phyloP scores from a whole-genome alignment of 2,329 filamentous ascomycete genomes.

The Lizonia empirigonia region DNA sequence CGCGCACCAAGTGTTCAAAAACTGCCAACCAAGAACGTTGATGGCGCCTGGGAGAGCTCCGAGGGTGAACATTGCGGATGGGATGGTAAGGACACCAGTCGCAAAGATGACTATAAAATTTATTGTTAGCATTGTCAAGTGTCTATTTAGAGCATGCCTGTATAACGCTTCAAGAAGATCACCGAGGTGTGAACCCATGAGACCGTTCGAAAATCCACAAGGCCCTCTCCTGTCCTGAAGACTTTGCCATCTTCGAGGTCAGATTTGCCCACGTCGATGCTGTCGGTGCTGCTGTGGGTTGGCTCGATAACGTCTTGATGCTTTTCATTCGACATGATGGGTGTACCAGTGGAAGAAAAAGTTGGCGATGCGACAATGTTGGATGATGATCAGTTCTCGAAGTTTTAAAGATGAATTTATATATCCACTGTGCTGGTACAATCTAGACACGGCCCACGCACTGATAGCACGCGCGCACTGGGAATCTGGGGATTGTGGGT shows the following conservation, averaged over 20 bases:
- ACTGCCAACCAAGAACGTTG: constrained; percentile 55
- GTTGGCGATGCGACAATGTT: not conserved
- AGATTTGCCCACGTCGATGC: constrained; percentile 29
- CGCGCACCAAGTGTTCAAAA: constrained; percentile 57
- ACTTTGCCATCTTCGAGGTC: constrained; percentile 52
- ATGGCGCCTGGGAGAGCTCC: constrained; percentile 57
- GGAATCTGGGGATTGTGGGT: constrained; percentile 33
- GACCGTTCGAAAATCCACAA: constrained; percentile 60
- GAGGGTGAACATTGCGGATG: constrained; percentile 54
- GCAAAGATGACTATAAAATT: constrained; percentile 52
- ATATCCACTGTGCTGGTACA: constrained; percentile 1
- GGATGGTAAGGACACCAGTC: constrained; percentile 58
- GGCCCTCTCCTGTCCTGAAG: constrained; percentile 55
- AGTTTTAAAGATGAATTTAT: constrained; percentile 9
- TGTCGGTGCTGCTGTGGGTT: constrained; percentile 27
- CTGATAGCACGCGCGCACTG: constrained; percentile 21
- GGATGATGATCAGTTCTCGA: constrained; percentile 1
- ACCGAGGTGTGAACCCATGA: constrained; percentile 58
- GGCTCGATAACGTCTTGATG: constrained; percentile 31
- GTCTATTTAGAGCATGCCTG: not conserved
- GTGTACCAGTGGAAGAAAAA: not conserved
- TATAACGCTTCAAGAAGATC: constrained; percentile 58
- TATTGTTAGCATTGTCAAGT: not conserved
- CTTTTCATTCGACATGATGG: constrained; percentile 36
- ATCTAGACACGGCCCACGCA: constrained; percentile 13